Base-by-base conservation (phyloP, 1,284 basidiomycete genomes). In the Heterobasidion irregulare region DNA sequence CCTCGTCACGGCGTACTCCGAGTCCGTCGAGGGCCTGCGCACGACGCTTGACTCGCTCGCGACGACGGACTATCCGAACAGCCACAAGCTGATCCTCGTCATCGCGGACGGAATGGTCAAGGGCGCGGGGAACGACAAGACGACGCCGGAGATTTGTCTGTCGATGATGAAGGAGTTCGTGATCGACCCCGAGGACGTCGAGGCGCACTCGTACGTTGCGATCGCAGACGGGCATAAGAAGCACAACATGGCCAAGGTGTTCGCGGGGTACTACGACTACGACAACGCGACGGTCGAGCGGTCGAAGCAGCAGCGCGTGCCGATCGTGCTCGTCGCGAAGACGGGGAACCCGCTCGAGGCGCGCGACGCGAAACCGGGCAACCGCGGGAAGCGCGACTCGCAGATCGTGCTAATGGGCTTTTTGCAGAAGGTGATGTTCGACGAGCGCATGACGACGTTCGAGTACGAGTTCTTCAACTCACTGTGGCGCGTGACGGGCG, bases 391-490 rank as follows among this genome's bases (percentile, higher is more conserved):
- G 75, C 94, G 97, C 63, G 97, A 99, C 75, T 91, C 87, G 66
- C 97, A 99, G 72, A 96, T 99, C 63, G 88, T 99, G 53, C 77
- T 99, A 59, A 98, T 99, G 96, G 84, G 83, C 52, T 99, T 99
- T 77, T 80, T 99, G 70, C 94, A 98, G 70, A 96, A 96, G 71
- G 96, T 98, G 62, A 98, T 98, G 83, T 99, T 98, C 69, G 96
- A 99, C 72, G 96, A 99, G 74, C 86, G 94, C 54, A 99, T 99
- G 96, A 95, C 93, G 58, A 97, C 96, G 47, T 92, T 99, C 68
- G 96, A 99, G 73, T 99, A 97, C 70, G 97, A 99, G 72, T 94
- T 99, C 68, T 99, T 99, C 85, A 97, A 98, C 71, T 89, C 94
- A 57, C 79, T 97, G 35, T 98, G 96, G 89, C 79, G 94, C 57